Evolutionary conservation across 805 yeast genomes (phyloP).

Genomic region (Candida boleticola): DNA sequence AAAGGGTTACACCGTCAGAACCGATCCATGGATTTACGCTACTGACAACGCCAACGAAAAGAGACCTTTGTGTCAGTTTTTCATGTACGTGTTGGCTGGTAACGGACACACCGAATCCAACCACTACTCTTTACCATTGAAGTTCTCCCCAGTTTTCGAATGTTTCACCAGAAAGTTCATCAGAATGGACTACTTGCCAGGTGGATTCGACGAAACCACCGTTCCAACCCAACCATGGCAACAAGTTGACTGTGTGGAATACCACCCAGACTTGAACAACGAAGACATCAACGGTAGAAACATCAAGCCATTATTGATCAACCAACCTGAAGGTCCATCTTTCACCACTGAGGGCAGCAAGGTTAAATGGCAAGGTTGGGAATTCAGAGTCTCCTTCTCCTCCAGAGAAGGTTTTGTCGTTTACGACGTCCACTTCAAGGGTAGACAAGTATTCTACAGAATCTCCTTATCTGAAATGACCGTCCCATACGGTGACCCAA

Average conservation of each 20-base stretch:
- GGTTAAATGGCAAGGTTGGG: constrained; percentile 83
- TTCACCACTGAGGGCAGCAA: constrained; percentile 58
- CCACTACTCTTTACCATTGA: constrained; percentile 72
- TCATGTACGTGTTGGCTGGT: constrained; percentile 68
- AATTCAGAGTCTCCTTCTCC: constrained; percentile 65
- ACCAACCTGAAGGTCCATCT: constrained; percentile 80
- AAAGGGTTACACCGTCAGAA: constrained; percentile 49
- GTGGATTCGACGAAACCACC: constrained; percentile 62
- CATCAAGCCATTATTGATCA: constrained; percentile 65
- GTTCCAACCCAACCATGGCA: constrained; percentile 62
- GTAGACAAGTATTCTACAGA: constrained; percentile 73
- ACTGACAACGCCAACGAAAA: constrained; percentile 63
- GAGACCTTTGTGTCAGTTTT: constrained; percentile 67
- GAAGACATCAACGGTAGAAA: constrained; percentile 45
- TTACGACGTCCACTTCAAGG: constrained; percentile 71
- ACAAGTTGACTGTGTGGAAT: constrained; percentile 60
- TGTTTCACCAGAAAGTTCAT: constrained; percentile 57
- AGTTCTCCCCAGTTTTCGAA: constrained; percentile 72
- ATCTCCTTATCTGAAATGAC: constrained; percentile 79
- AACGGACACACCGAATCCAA: constrained; percentile 66
- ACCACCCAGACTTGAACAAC: constrained; percentile 68
- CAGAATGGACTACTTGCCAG: constrained; percentile 72
- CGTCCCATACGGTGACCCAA: constrained; percentile 84
- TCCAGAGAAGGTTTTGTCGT: constrained; percentile 79
- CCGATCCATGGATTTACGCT: constrained; percentile 88